A percentile compares a stretch with the other conserved stretches of the same genome.
These are phyloP conservation scores for Jacaranda copaia DNA, from an alignment of 257 asterid genomes.

Conservation along the genomic window DNA sequence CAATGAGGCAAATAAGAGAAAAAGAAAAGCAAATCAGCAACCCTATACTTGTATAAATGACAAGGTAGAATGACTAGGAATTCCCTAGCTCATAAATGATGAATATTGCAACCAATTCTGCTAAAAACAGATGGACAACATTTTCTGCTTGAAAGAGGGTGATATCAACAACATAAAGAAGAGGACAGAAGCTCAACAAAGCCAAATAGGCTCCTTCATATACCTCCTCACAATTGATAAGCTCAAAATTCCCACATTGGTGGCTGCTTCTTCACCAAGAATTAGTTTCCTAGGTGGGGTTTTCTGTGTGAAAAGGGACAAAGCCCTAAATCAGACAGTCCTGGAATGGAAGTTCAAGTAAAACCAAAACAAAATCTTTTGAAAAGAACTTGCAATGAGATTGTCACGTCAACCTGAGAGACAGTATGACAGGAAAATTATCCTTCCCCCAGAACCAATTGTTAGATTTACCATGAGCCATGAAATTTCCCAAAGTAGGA, in stretches of 20 bases:
- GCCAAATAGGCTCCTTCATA: conserved; percentile 23
- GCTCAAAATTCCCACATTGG: conserved; percentile 28
- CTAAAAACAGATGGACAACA: neutral
- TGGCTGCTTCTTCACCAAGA: conserved; percentile 39
- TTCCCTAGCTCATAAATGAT: conserved; percentile 7
- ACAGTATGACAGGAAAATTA: neutral
- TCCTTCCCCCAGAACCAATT: conserved; percentile 15
- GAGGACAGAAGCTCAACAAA: conserved; percentile 26
- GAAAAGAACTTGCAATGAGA: conserved; percentile 9
- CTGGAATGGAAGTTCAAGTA: conserved; percentile 20
- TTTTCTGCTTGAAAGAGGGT: conserved; percentile 8
- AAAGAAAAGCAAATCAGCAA: conserved; percentile 3
- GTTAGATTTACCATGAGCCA: conserved; percentile 13
- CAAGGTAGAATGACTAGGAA: conserved; percentile 25
- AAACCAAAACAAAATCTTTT: conserved; percentile 19
- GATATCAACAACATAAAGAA: neutral
- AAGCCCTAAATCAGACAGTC: conserved; percentile 25
- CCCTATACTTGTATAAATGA: neutral
- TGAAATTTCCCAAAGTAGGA: neutral
- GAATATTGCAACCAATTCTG: neutral
- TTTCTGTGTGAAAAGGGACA: conserved; percentile 26
- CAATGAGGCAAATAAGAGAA: neutral
- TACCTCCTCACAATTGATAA: conserved; percentile 34
- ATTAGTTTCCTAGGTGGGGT: conserved; percentile 29
- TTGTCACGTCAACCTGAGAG: conserved; percentile 12